These are phyloP conservation scores for Teunomyces gatunensis DNA, from an alignment of 805 yeast genomes.

Conservation along the genomic window DNA sequence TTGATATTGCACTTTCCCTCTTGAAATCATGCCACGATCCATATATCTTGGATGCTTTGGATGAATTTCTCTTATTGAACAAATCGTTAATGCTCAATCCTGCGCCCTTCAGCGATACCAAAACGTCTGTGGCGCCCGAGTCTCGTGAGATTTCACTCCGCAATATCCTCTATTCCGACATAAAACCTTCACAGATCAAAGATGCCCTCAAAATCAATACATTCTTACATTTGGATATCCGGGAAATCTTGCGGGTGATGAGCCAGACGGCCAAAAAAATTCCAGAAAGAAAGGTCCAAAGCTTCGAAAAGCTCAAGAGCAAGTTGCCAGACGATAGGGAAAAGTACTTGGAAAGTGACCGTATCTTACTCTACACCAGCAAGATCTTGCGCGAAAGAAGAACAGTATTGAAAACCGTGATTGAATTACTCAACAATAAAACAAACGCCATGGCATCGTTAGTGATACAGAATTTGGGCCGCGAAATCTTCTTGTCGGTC, in stretches of 20 bases:
- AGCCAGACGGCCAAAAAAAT: slow-evolving; percentile 36
- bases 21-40: slow-evolving; percentile 29
- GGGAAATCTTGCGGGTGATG: slow-evolving; percentile 51
- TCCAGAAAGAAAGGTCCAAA: slow-evolving; percentile 29
- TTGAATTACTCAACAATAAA: slow-evolving; percentile 24
- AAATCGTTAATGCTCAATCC: slow-evolving; percentile 28
- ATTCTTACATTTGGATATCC: slow-evolving; percentile 35
- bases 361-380: slow-evolving; percentile 33
- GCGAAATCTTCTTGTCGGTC: slow-evolving; percentile 34
- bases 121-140: neutral
- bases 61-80: slow-evolving; percentile 38
- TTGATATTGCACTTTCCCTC: slow-evolving; percentile 35
- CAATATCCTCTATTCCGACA: slow-evolving; percentile 35
- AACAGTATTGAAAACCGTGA: slow-evolving; percentile 41
- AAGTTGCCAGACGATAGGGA: slow-evolving; percentile 38
- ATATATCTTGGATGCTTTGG: slow-evolving; percentile 33
- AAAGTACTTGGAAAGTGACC: slow-evolving; percentile 24
- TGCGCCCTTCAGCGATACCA: slow-evolving; percentile 23
- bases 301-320: slow-evolving; percentile 23
- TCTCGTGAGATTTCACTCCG: slow-evolving; percentile 38
- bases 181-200: slow-evolving; percentile 30
- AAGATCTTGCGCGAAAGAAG: slow-evolving; percentile 53
- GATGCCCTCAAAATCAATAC: slow-evolving; percentile 42
- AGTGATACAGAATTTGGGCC: slow-evolving; percentile 36
- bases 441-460: slow-evolving; percentile 18